Evolutionary conservation across 2,329 filamentous ascomycete genomes (phyloP).

Genomic region (Colletotrichum viniferum): DNA sequence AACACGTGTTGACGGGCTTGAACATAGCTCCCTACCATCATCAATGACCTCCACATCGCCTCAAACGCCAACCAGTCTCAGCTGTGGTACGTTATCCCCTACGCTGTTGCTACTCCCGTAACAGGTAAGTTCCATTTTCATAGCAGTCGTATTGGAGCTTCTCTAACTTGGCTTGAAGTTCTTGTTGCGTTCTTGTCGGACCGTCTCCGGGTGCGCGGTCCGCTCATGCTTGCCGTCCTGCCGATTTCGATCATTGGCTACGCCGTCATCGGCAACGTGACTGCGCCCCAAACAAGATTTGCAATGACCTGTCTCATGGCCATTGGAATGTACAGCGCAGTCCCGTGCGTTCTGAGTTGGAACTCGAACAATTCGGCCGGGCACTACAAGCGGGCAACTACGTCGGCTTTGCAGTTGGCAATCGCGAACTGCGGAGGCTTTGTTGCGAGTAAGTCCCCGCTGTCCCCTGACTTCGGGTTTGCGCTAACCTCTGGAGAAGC

Average conservation of each 20-base stretch:
- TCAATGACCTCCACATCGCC: conserved; percentile 58
- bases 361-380: conserved; percentile 71
- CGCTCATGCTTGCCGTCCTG: conserved; percentile 66
- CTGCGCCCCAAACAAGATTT: conserved; percentile 58
- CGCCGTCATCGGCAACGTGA: conserved; percentile 63
- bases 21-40: conserved; percentile 64
- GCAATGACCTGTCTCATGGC: conserved; percentile 73
- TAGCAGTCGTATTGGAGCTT: neutral
- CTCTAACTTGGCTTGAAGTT: conserved; percentile 34
- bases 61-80: conserved; percentile 61
- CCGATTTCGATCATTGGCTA: conserved; percentile 70
- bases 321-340: conserved; percentile 65
- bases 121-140: conserved; percentile 42
- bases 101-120: conserved; percentile 62
- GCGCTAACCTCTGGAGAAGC: conserved; percentile 31
- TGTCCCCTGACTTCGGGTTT: fast-evolving
- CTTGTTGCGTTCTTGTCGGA: conserved; percentile 63
- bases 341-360: conserved; percentile 69
- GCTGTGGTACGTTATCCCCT: conserved; percentile 68
- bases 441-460: conserved; percentile 54
- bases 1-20: neutral
- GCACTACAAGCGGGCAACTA: conserved; percentile 74
- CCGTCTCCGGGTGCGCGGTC: conserved; percentile 61
- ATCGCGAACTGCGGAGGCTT: conserved; percentile 73
- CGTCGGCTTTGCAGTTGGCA: conserved; percentile 66